A percentile compares a stretch with the other conserved stretches of the same genome.
phyloP scores from a whole-genome alignment of 768 basidiomycete genomes.

The Kwoniella mangroviensis region DNA sequence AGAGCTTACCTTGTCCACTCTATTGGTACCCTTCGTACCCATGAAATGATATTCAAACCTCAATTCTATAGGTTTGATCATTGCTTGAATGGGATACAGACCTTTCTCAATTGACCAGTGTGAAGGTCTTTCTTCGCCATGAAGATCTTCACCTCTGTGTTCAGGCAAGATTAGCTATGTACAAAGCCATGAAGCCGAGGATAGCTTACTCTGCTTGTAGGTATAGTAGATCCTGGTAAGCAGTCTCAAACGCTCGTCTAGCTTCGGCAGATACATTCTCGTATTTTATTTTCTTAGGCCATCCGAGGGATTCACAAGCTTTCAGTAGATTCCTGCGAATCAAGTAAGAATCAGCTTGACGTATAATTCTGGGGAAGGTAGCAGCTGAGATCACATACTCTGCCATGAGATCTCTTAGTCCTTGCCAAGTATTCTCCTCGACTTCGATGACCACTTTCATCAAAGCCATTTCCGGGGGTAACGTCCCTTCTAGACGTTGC shows the following conservation, averaged over 20 bases:
- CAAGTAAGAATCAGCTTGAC: slow-evolving; percentile 1
- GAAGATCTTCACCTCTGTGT: slow-evolving; percentile 51
- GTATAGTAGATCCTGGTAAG: slow-evolving; percentile 75
- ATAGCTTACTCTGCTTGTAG: slow-evolving; percentile 76
- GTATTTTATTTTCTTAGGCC: slow-evolving; percentile 81
- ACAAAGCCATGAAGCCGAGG: neutral
- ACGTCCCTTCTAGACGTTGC: slow-evolving; percentile 53
- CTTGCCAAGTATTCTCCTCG: slow-evolving; percentile 74
- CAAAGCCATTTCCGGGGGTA: slow-evolving; percentile 66
- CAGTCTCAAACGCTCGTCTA: slow-evolving; percentile 70
- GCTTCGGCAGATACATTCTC: slow-evolving; percentile 62
- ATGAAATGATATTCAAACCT: slow-evolving; percentile 97
- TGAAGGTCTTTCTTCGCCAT: slow-evolving; percentile 53
- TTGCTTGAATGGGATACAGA: slow-evolving; percentile 80
- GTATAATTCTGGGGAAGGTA: neutral
- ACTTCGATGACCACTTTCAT: slow-evolving; percentile 68
- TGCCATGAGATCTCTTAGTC: slow-evolving; percentile 70
- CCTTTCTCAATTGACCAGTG: slow-evolving; percentile 62
- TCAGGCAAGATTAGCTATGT: neutral
- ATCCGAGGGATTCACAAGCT: slow-evolving; percentile 75
- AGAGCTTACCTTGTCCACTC: slow-evolving; percentile 80
- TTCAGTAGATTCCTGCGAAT: slow-evolving; percentile 65
- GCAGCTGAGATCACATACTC: slow-evolving; percentile 62
- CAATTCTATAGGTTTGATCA: slow-evolving; percentile 78
- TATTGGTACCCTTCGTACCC: slow-evolving; percentile 80